These are phyloP conservation scores for Kokia cookei DNA, from an alignment of 441 rosid species.

Conservation along the genomic window DNA sequence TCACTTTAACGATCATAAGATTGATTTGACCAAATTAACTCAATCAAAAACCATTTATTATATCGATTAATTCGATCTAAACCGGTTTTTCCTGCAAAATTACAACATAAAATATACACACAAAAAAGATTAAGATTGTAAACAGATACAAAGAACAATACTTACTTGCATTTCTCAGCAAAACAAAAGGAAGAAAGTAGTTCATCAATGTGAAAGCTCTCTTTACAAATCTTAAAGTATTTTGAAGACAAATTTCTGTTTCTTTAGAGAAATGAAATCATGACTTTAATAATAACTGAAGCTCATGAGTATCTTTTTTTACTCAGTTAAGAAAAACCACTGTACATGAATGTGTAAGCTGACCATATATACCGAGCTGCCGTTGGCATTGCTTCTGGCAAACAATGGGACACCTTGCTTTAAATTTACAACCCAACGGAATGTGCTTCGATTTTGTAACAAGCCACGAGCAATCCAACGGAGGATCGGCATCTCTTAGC, in stretches of 20 bases:
- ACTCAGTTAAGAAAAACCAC: constrained; percentile 44
- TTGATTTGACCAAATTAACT: too few relatives aligned
- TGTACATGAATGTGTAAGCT: constrained; percentile 48
- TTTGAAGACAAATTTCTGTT: neutral
- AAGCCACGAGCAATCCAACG: constrained; percentile 16
- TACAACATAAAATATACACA: too few relatives aligned
- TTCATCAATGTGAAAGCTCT: neutral
- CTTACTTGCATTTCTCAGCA: neutral
- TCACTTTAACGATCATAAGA: too few relatives aligned
- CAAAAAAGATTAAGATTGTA: neutral
- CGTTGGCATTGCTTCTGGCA: constrained; percentile 49
- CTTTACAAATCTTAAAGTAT: constrained; percentile 9
- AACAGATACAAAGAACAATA: neutral
- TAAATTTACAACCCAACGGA: constrained; percentile 36
- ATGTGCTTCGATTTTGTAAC: constrained; percentile 32
- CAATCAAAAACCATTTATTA: too few relatives aligned
- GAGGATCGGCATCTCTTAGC: constrained; percentile 22
- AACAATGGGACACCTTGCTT: constrained; percentile 39
- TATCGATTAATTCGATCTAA: too few relatives aligned
- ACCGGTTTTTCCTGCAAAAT: too few relatives aligned
- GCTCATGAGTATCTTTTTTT: neutral
- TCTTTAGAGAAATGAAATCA: neutral
- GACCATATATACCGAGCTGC: constrained; percentile 35
- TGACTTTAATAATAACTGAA: neutral
- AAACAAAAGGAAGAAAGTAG: neutral